Evolutionary conservation across 2,329 filamentous ascomycete species (phyloP).

Genomic region (Lachnellula hyalina): DNA sequence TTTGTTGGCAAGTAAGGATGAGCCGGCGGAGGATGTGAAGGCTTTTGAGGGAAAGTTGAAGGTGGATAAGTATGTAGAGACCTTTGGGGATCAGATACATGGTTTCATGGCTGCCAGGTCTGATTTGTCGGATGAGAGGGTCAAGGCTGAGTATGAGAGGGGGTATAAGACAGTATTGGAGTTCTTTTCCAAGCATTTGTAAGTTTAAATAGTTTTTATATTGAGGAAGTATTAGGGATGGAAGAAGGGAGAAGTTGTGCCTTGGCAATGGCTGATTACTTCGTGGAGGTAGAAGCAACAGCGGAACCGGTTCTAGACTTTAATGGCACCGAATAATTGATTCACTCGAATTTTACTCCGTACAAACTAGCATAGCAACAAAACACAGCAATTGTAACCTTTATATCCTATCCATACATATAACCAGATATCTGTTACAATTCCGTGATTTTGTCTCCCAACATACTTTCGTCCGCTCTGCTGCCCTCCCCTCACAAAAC

Average conservation of each 20-base stretch:
- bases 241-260: too few relatives aligned
- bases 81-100: conserved; percentile 46
- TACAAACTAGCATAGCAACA: too few relatives aligned
- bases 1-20: conserved; percentile 64
- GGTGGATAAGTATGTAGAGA: conserved; percentile 43
- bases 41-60: conserved; percentile 40
- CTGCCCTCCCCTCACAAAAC: background rate
- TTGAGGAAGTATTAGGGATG: too few relatives aligned
- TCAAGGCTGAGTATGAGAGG: conserved; percentile 42
- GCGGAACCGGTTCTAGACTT: too few relatives aligned
- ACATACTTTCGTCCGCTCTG: background rate
- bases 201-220: conserved; percentile 5
- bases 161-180: conserved; percentile 41
- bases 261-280: background rate
- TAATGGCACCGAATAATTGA: too few relatives aligned
- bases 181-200: conserved; percentile 40
- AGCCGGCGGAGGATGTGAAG: conserved; percentile 38
- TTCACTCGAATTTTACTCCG: too few relatives aligned
- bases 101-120: conserved; percentile 55
- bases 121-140: conserved; percentile 40
- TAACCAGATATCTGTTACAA: too few relatives aligned
- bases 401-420: too few relatives aligned
- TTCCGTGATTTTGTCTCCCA: background rate
- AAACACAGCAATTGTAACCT: too few relatives aligned
- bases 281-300: too few relatives aligned